Conservation (phyloP, 2,329 filamentous ascomycete species). For the Juglanconis oblonga region DNA sequence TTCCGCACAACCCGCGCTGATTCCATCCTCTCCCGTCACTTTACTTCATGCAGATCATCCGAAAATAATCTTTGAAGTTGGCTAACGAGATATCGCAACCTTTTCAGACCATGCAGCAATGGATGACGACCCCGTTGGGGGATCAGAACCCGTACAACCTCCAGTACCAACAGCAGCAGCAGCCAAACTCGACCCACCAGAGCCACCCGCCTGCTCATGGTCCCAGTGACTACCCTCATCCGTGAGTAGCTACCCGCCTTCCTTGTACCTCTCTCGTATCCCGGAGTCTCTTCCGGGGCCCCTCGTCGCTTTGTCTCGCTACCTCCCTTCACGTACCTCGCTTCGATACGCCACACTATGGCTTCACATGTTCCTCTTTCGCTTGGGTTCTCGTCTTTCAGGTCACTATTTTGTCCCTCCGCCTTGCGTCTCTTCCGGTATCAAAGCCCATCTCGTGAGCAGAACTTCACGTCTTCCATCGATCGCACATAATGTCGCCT, state of each 20-base stretch:
- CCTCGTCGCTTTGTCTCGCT: not conserved
- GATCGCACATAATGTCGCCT: not conserved
- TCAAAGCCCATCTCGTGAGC: not conserved
- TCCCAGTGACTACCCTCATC: constrained; percentile 43
- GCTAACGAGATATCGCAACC: constrained; percentile 23
- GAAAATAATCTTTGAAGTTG: constrained; percentile 4
- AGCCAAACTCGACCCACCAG: constrained; percentile 50
- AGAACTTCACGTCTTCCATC: not conserved
- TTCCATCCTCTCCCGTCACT: not conserved
- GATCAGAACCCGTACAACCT: not conserved
- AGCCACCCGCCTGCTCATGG: constrained; percentile 23
- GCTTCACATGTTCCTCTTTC: constrained; percentile 15
- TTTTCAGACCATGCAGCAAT: constrained; percentile 56
- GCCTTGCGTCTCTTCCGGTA: not conserved
- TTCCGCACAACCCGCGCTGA: not conserved
- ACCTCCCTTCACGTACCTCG: not conserved
- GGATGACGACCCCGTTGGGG: constrained; percentile 55
- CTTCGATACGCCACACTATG: not conserved
- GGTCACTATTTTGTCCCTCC: not conserved
- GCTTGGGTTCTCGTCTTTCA: not conserved
- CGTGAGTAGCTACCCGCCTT: constrained; percentile 49
- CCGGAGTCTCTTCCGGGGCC: not conserved
- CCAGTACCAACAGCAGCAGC: constrained; percentile 45
- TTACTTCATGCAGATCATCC: not conserved
- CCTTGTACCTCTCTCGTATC: constrained; percentile 28